Conservation (phyloP, 1,284 basidiomycete genomes). For the Melampsora americana region DNA sequence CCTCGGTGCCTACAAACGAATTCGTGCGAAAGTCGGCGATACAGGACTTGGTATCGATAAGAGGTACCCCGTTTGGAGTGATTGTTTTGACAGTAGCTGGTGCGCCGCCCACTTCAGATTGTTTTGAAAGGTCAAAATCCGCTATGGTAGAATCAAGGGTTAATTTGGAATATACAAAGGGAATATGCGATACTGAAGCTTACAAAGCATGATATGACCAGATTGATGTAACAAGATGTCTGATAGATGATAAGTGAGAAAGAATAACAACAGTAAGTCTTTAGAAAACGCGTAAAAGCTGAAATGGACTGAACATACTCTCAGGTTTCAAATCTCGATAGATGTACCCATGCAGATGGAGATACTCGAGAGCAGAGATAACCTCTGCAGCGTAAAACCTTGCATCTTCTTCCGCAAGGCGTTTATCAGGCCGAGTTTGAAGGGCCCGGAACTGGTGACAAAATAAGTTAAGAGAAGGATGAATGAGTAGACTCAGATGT, state of each 20-base stretch:
- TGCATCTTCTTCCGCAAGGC: conserved; percentile 88
- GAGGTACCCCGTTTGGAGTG: conserved; percentile 82
- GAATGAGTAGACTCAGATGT: conserved; percentile 62
- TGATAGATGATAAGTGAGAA: conserved; percentile 53
- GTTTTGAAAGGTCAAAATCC: conserved; percentile 97
- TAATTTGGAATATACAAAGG: neutral
- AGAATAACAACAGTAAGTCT: neutral
- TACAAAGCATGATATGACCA: conserved; percentile 92
- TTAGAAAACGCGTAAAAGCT: neutral
- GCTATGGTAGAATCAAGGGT: conserved; percentile 52
- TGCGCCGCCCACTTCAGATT: conserved; percentile 69
- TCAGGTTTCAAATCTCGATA: conserved; percentile 99
- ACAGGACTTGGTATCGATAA: conserved; percentile 95
- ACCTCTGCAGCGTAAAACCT: conserved; percentile 99
- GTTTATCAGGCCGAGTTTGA: conserved; percentile 91
- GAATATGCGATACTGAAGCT: neutral
- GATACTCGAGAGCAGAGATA: conserved; percentile 92
- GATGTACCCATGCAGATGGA: conserved; percentile 98
- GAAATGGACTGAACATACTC: conserved; percentile 64
- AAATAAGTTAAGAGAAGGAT: neutral
- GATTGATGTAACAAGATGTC: conserved; percentile 98
- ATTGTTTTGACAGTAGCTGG: conserved; percentile 86
- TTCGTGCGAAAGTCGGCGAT: conserved; percentile 97
- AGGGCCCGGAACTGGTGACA: conserved; percentile 73
- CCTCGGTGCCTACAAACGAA: conserved; percentile 98